These are phyloP conservation scores for Sphaerostilbella broomeana DNA, from an alignment of 2,329 filamentous ascomycete genomes.

Conservation along the genomic window DNA sequence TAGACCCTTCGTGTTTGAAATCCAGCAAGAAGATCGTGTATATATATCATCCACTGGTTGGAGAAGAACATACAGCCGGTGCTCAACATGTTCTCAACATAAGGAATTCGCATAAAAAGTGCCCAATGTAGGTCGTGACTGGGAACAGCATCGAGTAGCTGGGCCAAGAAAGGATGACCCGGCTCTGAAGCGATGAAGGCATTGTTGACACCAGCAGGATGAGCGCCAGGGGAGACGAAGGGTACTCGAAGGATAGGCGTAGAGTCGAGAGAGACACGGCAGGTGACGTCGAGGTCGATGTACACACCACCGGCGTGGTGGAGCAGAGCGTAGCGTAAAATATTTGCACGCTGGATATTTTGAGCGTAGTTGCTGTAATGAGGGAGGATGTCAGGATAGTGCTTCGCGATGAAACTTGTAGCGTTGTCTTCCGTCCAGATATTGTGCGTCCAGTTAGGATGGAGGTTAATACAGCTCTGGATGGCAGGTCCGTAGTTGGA, in stretches of 20 bases:
- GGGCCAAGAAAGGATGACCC: constrained; percentile 16
- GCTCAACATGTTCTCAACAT: constrained; percentile 23
- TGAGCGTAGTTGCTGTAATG: constrained; percentile 18
- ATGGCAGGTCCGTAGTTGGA: constrained; percentile 21
- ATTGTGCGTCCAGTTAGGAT: constrained; percentile 18
- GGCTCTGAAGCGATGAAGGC: constrained; percentile 18
- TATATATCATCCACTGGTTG: constrained; percentile 22
- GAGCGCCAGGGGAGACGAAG: constrained; percentile 18
- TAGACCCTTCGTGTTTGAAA: constrained; percentile 8
- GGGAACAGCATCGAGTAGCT: constrained; percentile 16
- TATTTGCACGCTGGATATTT: constrained; percentile 20
- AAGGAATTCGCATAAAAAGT: constrained; percentile 21
- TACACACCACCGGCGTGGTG: constrained; percentile 21
- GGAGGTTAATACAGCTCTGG: constrained; percentile 16
- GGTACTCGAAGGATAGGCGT: constrained; percentile 17
- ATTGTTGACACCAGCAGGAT: constrained; percentile 21
- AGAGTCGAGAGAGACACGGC: constrained; percentile 16
- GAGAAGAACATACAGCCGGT: constrained; percentile 23
- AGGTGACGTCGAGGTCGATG: constrained; percentile 21
- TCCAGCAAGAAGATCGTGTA: constrained; percentile 11
- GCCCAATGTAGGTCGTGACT: constrained; percentile 19
- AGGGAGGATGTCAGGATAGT: constrained; percentile 19
- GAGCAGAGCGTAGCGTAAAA: constrained; percentile 19
- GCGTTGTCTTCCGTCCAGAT: constrained; percentile 21
- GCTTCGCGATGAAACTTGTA: constrained; percentile 17